phyloP scores from a whole-genome alignment of 2,329 filamentous ascomycete species.

The Xylaria sp. region DNA sequence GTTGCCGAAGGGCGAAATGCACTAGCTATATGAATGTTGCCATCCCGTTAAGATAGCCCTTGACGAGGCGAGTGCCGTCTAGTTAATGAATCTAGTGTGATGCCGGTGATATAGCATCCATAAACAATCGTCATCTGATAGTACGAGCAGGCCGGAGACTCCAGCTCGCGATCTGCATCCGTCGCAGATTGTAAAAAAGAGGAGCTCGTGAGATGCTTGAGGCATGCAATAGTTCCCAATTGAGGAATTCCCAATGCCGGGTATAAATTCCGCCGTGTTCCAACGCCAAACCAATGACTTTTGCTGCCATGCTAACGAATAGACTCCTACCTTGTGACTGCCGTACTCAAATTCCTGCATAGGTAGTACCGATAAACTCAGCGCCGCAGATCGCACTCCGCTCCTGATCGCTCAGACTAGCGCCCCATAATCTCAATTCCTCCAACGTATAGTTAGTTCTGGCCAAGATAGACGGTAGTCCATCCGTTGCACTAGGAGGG shows the following conservation, averaged over 20 bases:
- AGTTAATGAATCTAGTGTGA: neutral
- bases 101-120: neutral
- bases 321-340: neutral
- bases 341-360: constrained; percentile 44
- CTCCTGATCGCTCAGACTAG: constrained; percentile 46
- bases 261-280: constrained; percentile 1
- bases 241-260: neutral
- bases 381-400: constrained; percentile 48
- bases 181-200: neutral
- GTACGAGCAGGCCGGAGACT: no score
- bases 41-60: neutral
- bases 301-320: neutral
- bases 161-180: neutral
- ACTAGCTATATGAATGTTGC: neutral
- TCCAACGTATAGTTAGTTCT: constrained; percentile 47
- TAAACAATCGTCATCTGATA: no score
- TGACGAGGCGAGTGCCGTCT: neutral
- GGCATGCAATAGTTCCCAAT: neutral
- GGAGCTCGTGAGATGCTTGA: neutral
- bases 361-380: constrained; percentile 45
- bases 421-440: constrained; percentile 48
- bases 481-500: constrained; percentile 24
- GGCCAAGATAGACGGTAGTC: constrained; percentile 42
- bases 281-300: constrained; percentile 6
- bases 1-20: neutral